Percentiles rank a stretch among this genome's conserved stretches.
phyloP scores from a whole-genome alignment of 2,329 filamentous ascomycete species.

The Exophiala aquamarina region DNA sequence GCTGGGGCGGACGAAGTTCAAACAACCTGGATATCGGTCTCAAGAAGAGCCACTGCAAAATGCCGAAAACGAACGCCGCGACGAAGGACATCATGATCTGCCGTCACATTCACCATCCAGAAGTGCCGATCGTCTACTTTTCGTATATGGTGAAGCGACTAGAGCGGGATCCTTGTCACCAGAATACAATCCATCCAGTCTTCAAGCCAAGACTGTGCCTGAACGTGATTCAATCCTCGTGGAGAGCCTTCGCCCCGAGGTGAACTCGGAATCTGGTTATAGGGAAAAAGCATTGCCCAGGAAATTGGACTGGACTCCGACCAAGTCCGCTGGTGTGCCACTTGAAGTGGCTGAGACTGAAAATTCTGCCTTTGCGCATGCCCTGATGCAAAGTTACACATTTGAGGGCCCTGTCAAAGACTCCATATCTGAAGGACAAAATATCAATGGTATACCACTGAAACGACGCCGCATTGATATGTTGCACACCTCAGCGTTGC shows the following conservation, averaged over 20 bases:
- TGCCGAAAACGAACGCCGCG: too few species aligned
- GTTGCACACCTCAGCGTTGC: conserved; percentile 3
- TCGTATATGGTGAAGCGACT: too few species aligned
- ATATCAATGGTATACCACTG: conserved; percentile 4
- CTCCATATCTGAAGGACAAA: neutral
- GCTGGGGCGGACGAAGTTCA: neutral
- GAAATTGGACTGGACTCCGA: conserved; percentile 68
- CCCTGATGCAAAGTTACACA: conserved; percentile 10
- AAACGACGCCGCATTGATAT: conserved; percentile 20
- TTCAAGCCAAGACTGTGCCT: too few species aligned
- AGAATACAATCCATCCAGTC: too few species aligned
- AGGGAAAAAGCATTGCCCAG: conserved; percentile 53
- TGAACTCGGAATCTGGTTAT: too few species aligned
- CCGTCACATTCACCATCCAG: too few species aligned
- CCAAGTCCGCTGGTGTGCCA: conserved; percentile 33
- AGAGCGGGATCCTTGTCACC: too few species aligned
- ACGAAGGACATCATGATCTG: too few species aligned
- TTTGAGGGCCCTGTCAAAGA: conserved; percentile 1
- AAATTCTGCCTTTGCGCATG: conserved; percentile 1
- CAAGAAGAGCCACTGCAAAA: too few species aligned
- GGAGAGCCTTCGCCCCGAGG: too few species aligned
- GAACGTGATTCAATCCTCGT: too few species aligned
- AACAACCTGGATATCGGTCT: neutral
- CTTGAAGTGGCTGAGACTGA: neutral
- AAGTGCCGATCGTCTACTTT: too few species aligned